These are phyloP conservation scores for Cucurbita argyrosperma DNA, from an alignment of 306 rosid genomes.

Conservation along the genomic window DNA sequence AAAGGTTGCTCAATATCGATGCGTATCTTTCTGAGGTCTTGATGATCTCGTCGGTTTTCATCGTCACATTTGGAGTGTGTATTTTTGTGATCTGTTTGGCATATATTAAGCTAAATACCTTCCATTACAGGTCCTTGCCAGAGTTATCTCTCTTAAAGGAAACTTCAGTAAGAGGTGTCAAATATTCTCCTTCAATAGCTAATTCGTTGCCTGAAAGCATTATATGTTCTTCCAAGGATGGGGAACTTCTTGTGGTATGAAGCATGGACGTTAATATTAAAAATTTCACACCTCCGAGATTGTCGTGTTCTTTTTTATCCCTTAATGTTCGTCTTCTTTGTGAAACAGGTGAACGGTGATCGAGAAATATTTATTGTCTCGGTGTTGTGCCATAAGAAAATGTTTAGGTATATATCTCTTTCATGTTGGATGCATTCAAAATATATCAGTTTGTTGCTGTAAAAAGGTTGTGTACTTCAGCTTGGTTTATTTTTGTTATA, in stretches of 20 bases:
- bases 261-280: background rate
- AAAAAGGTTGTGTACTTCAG: too few relatives aligned
- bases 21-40: background rate
- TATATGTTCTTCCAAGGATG: conserved; percentile 53
- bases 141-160: conserved; percentile 49
- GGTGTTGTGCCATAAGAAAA: conserved; percentile 36
- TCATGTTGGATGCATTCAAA: background rate
- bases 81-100: background rate
- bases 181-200: conserved; percentile 35
- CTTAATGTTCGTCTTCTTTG: background rate
- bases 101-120: background rate
- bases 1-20: background rate
- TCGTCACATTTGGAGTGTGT: background rate
- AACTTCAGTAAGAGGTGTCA: conserved; percentile 57
- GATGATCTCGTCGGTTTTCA: background rate
- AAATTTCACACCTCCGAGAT: background rate
- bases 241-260: conserved; percentile 67
- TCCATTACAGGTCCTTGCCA: conserved; percentile 57
- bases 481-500: conserved; percentile 5
- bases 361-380: conserved; percentile 57
- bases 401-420: conserved; percentile 37
- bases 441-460: background rate
- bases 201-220: conserved; percentile 35
- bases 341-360: conserved; percentile 55
- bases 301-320: background rate